Percentiles rank a stretch among this genome's conserved stretches.
Evolutionary conservation across 768 basidiomycete species (phyloP).

Genomic region (Kwoniella sp.): DNA sequence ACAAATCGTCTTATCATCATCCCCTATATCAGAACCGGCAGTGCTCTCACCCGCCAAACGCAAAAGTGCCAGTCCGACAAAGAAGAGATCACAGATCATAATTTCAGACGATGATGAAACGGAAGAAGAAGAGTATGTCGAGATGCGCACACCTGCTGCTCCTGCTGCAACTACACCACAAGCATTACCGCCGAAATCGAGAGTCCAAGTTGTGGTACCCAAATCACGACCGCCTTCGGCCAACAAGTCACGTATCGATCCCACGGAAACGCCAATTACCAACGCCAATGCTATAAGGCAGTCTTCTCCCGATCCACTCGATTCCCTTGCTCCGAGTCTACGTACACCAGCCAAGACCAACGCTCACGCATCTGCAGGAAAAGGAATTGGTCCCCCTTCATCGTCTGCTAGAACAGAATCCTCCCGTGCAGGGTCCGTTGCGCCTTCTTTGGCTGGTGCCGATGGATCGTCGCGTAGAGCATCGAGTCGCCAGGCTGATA

Average conservation of each 20-base stretch:
- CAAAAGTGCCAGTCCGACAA: constrained; percentile 1
- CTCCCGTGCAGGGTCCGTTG: background rate
- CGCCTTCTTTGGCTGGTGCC: background rate
- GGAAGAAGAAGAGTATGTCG: constrained; percentile 20
- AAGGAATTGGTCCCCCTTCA: background rate
- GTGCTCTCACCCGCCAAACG: background rate
- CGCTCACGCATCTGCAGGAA: background rate
- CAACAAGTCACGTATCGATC: background rate
- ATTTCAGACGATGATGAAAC: constrained; percentile 10
- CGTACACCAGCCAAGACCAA: background rate
- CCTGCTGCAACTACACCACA: background rate
- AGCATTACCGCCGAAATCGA: constrained; percentile 6
- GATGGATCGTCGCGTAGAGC: constrained; percentile 10
- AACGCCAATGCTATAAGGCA: background rate
- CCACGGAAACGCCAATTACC: background rate
- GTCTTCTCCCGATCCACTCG: constrained; percentile 17
- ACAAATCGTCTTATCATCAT: constrained; percentile 8
- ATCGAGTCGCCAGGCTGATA: constrained; percentile 28
- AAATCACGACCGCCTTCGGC: constrained; percentile 10
- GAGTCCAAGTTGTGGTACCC: constrained; percentile 16
- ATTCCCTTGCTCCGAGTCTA: constrained; percentile 3
- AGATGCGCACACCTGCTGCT: constrained; percentile 4
- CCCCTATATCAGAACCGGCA: constrained; percentile 7
- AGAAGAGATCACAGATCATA: constrained; percentile 4
- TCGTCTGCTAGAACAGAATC: constrained; percentile 6